Conservation (phyloP, 169 alveolate genomes). For the Ichthyophthirius multifiliis region DNA sequence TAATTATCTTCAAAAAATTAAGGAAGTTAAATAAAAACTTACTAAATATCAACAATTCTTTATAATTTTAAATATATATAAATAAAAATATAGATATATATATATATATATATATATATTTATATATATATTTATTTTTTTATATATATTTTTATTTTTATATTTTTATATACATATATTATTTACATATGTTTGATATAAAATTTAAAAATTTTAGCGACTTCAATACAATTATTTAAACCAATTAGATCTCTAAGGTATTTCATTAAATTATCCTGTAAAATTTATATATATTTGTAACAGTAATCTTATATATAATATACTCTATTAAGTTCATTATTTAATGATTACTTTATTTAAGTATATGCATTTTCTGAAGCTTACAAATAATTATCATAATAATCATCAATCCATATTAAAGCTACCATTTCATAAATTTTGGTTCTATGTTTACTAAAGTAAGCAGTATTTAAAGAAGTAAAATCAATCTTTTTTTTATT, state of each 20-base stretch:
- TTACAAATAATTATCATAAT: background rate
- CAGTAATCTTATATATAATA: background rate
- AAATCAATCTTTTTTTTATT: background rate
- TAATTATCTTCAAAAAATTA: background rate
- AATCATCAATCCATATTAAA: constrained; percentile 10
- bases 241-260: background rate
- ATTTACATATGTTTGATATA: background rate
- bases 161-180: background rate
- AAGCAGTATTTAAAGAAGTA: background rate
- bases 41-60: background rate
- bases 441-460: background rate
- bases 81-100: too few species aligned
- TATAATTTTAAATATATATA: too few species aligned
- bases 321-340: background rate
- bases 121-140: background rate
- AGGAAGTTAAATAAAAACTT: background rate
- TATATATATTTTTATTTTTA: background rate
- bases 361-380: background rate
- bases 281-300: background rate
- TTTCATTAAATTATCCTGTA: background rate
- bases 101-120: background rate
- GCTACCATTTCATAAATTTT: constrained; percentile 5
- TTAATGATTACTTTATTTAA: background rate
- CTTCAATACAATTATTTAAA: background rate
- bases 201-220: background rate